Conservation (phyloP, 805 yeast genomes). For the Monosporozyma yasuniensis region DNA sequence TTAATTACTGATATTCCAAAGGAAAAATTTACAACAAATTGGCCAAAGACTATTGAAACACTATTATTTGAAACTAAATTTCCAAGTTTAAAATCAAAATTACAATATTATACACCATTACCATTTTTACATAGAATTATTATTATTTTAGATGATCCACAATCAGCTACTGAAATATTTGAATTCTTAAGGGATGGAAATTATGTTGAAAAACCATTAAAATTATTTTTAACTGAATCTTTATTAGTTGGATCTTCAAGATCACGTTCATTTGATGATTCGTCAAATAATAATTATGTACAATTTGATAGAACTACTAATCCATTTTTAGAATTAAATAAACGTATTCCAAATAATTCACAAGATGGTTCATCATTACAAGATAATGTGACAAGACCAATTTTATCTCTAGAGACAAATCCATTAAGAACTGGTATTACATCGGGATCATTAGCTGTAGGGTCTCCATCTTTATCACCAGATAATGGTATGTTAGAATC, state of each 20-base stretch:
- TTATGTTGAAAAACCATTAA: constrained; percentile 12
- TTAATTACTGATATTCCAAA: constrained; percentile 27
- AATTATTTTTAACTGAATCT: constrained; percentile 30
- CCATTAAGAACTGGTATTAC: constrained; percentile 18
- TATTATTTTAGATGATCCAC: constrained; percentile 28
- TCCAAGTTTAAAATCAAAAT: constrained; percentile 15
- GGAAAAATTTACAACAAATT: constrained; percentile 15
- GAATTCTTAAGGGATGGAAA: constrained; percentile 11
- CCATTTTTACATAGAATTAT: constrained; percentile 37
- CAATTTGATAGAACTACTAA: not conserved
- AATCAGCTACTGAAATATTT: constrained; percentile 18
- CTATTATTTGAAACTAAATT: constrained; percentile 18
- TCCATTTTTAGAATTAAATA: not conserved
- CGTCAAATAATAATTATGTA: not conserved
- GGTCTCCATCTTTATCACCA: constrained; percentile 27
- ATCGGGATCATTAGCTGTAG: constrained; percentile 12
- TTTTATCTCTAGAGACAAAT: constrained; percentile 22
- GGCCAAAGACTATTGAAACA: constrained; percentile 22
- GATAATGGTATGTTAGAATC: constrained; percentile 19
- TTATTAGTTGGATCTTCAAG: not conserved
- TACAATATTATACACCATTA: constrained; percentile 33
- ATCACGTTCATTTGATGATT: constrained; percentile 3
- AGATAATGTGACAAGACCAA: constrained; percentile 11
- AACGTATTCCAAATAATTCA: too few relatives aligned
- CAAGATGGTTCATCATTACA: not conserved